phyloP scores from a whole-genome alignment of 1,284 basidiomycete species.

The Cutaneotrichosporon mucoides region DNA sequence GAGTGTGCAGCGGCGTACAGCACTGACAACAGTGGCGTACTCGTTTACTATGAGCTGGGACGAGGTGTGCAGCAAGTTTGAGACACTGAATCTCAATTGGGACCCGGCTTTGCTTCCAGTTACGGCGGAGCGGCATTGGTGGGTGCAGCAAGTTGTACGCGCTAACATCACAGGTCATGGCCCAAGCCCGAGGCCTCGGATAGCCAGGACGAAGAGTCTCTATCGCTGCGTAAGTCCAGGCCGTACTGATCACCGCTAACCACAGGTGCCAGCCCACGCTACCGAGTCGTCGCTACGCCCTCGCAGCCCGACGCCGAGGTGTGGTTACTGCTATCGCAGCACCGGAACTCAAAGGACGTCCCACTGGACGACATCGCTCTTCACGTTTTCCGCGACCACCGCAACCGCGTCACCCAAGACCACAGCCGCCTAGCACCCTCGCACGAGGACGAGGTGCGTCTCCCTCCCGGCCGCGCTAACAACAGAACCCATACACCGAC shows the following conservation, averaged over 20 bases:
- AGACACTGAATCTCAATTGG: constrained; percentile 85
- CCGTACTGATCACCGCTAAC: background rate
- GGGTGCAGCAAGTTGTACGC: constrained; percentile 21
- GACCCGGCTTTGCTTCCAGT: constrained; percentile 63
- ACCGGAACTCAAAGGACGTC: constrained; percentile 59
- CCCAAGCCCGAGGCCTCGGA: constrained; percentile 22
- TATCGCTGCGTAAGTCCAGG: constrained; percentile 3
- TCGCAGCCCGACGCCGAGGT: constrained; percentile 49
- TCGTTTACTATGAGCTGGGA: constrained; percentile 59
- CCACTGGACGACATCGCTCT: constrained; percentile 67
- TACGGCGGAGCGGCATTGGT: constrained; percentile 64
- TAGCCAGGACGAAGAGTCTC: background rate
- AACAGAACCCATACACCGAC: constrained; percentile 59
- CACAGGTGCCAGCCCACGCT: constrained; percentile 26
- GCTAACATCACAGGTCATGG: constrained; percentile 55
- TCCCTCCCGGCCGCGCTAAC: background rate
- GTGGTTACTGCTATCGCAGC: constrained; percentile 77
- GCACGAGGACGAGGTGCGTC: constrained; percentile 14
- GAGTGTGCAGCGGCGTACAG: background rate
- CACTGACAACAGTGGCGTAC: background rate
- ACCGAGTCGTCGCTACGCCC: constrained; percentile 19
- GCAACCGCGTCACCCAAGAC: constrained; percentile 4
- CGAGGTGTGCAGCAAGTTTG: constrained; percentile 67
- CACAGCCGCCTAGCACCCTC: background rate
- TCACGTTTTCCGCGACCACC: constrained; percentile 52